These are phyloP conservation scores for Forsythia viridissima DNA, from an alignment of 257 asterid species.

Conservation along the genomic window DNA sequence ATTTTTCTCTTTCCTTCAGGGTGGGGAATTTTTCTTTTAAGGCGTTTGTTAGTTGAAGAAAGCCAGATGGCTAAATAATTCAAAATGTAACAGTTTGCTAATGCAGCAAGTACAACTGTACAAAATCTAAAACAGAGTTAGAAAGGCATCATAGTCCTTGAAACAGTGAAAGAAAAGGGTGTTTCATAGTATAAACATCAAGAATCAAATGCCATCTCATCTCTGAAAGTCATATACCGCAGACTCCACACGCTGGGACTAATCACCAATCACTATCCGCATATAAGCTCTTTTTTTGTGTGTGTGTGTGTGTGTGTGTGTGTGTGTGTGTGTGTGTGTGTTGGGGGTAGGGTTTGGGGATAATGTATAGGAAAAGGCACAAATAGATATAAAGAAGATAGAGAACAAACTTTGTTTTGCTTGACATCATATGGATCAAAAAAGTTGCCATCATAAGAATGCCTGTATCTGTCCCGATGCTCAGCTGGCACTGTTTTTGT, in stretches of 20 bases:
- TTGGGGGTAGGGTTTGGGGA: background rate
- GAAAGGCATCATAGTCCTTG: background rate
- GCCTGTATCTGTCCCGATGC: slow-evolving; percentile 59
- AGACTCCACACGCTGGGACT: background rate
- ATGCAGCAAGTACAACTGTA: background rate
- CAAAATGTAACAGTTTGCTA: background rate
- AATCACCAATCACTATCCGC: background rate
- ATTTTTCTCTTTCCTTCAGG: background rate
- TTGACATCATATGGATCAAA: slow-evolving; percentile 64
- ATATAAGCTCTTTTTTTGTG: background rate
- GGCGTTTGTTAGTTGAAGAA: background rate
- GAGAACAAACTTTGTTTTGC: slow-evolving; percentile 65
- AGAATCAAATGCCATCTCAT: background rate
- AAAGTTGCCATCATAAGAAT: slow-evolving; percentile 64
- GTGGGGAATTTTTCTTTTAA: background rate
- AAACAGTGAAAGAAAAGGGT: background rate
- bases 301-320: no score
- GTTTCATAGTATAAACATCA: background rate
- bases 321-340: no score
- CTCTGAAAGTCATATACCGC: background rate
- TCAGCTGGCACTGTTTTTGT: slow-evolving; percentile 50
- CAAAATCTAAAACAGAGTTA: background rate
- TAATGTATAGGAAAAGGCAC: background rate
- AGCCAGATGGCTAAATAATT: background rate
- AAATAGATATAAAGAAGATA: slow-evolving; percentile 23